These are phyloP conservation scores for Leishmania amazonensis DNA, from an alignment of 208 protist genomes.

Conservation along the genomic window DNA sequence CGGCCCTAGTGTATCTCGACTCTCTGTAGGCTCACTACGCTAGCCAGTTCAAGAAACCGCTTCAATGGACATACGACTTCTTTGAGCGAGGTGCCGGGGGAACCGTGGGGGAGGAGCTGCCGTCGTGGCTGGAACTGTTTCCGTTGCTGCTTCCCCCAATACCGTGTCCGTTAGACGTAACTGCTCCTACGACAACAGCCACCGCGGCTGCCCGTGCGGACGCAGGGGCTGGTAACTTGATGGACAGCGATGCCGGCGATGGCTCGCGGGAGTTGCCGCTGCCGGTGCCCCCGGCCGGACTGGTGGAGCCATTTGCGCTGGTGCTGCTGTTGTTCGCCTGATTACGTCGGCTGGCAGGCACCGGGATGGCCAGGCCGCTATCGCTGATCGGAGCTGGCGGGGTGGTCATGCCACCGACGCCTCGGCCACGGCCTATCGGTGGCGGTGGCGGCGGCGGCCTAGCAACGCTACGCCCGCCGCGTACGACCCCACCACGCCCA, in stretches of 20 bases:
- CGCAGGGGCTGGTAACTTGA: constrained; percentile 18
- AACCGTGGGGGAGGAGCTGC: not conserved
- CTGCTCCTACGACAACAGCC: not conserved
- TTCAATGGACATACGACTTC: constrained; percentile 2
- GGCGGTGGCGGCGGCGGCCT: constrained; percentile 10
- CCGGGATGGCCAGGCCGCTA: constrained; percentile 34
- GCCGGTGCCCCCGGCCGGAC: not conserved
- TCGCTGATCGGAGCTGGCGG: not conserved
- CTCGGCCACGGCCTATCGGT: constrained; percentile 24
- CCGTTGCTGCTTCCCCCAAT: constrained; percentile 8
- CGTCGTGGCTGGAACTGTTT: not conserved
- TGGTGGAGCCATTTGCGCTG: not conserved
- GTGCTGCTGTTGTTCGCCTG: constrained; percentile 21
- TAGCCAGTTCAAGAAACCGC: too few species aligned
- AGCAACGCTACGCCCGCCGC: constrained; percentile 12
- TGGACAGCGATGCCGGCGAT: constrained; percentile 18
- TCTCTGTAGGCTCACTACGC: not conserved
- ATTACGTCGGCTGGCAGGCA: constrained; percentile 38
- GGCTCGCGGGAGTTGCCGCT: constrained; percentile 9
- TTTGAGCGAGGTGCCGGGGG: constrained; percentile 15
- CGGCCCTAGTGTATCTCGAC: not conserved
- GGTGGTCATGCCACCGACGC: not conserved
- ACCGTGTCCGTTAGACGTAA: constrained; percentile 1
- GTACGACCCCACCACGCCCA: constrained; percentile 29
- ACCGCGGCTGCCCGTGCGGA: constrained; percentile 4